These are phyloP conservation scores for Caloboletus inedulis DNA, from an alignment of 1,284 basidiomycete genomes.

Conservation along the genomic window DNA sequence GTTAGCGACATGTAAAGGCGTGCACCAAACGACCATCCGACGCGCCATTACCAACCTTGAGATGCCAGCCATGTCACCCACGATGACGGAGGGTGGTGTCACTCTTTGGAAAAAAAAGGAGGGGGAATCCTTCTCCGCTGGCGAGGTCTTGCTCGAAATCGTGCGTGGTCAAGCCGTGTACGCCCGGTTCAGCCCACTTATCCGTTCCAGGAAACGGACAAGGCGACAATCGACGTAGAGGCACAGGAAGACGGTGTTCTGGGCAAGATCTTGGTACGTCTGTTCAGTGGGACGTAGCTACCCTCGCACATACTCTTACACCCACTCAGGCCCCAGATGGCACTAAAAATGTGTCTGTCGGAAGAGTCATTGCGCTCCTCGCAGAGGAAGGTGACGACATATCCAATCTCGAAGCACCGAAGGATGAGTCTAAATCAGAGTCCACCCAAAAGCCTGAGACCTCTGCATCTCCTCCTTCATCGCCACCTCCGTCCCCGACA, in stretches of 20 bases:
- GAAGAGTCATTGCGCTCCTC: conserved; percentile 85
- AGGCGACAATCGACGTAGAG: conserved; percentile 99
- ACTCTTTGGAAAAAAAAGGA: conserved; percentile 90
- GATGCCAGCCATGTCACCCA: conserved; percentile 98
- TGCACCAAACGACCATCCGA: conserved; percentile 56
- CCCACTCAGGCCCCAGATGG: conserved; percentile 68
- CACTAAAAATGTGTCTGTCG: conserved; percentile 83
- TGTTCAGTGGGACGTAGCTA: background rate
- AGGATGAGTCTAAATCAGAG: conserved; percentile 42
- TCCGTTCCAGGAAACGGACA: conserved; percentile 87
- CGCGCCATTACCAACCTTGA: conserved; percentile 66
- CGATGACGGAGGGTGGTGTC: conserved; percentile 98
- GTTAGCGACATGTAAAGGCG: conserved; percentile 37
- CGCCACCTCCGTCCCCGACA: conserved; percentile 29
- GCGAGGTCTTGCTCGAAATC: conserved; percentile 93
- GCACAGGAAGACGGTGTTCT: conserved; percentile 94
- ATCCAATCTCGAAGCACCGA: conserved; percentile 75
- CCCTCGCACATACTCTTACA: background rate
- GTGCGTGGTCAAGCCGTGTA: conserved; percentile 47
- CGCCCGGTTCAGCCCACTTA: conserved; percentile 3
- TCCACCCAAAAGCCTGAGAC: conserved; percentile 23
- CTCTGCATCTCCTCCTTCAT: conserved; percentile 30
- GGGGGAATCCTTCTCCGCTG: conserved; percentile 80
- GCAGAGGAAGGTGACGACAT: conserved; percentile 98
- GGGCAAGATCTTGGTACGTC: conserved; percentile 84